A percentile compares a stretch with the other conserved stretches of the same genome.
Evolutionary conservation across 441 rosid genomes (phyloP).

Genomic region (Croton setiger): DNA sequence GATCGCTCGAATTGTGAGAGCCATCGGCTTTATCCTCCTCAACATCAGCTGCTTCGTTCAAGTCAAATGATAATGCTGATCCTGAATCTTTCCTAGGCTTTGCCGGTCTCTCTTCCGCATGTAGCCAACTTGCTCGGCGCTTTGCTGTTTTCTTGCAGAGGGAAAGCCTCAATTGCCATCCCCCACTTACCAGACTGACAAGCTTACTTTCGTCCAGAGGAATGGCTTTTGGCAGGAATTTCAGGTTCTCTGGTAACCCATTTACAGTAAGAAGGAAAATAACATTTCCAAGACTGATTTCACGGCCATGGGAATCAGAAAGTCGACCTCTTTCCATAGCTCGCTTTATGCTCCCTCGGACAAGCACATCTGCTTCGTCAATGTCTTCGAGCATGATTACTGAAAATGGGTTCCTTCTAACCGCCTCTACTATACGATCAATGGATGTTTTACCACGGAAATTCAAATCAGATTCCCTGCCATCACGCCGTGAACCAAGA

Average conservation of each 20-base stretch:
- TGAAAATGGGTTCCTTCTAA: constrained; percentile 73
- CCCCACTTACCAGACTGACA: constrained; percentile 42
- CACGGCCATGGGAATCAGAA: constrained; percentile 85
- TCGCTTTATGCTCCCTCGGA: constrained; percentile 67
- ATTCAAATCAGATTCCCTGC: constrained; percentile 37
- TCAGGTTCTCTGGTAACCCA: constrained; percentile 47
- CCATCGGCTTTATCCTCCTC: constrained; percentile 69
- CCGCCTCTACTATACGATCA: constrained; percentile 77
- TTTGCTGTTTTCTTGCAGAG: constrained; percentile 58
- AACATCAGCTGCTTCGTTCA: constrained; percentile 65
- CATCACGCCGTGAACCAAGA: constrained; percentile 51
- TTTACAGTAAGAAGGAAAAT: constrained; percentile 73
- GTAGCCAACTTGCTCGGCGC: constrained; percentile 66
- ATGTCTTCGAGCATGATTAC: constrained; percentile 80
- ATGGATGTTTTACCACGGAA: constrained; percentile 80
- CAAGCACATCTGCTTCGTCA: constrained; percentile 72
- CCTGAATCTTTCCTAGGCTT: constrained; percentile 58
- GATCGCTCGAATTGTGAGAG: constrained; percentile 78
- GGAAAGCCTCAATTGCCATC: constrained; percentile 67
- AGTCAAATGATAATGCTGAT: constrained; percentile 50
- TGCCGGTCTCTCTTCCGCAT: constrained; percentile 38
- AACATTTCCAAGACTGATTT: constrained; percentile 82
- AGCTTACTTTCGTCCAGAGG: constrained; percentile 62
- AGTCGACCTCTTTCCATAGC: constrained; percentile 94
- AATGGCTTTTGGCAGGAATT: constrained; percentile 29